Conservation (phyloP, 306 rosid genomes). For the Dalbergia cochinchinensis region DNA sequence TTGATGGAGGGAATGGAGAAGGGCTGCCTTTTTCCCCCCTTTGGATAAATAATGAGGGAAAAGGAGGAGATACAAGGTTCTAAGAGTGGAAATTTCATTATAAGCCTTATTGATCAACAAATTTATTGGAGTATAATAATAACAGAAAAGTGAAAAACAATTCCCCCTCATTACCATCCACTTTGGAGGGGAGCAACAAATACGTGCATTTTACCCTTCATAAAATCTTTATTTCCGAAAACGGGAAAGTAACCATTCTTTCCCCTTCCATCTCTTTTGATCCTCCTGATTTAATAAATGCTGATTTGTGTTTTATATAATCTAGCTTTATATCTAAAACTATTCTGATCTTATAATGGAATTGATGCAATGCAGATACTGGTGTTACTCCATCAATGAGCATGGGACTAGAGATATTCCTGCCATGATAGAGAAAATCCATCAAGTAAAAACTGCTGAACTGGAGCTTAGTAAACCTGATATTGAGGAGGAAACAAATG, state of each 20-base stretch:
- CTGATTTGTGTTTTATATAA: neutral
- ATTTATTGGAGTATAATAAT: neutral
- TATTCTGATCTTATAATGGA: constrained; percentile 27
- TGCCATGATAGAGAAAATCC: constrained; percentile 88
- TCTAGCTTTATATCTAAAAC: constrained; percentile 3
- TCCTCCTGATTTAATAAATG: neutral
- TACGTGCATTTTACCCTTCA: neutral
- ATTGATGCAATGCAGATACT: constrained; percentile 67
- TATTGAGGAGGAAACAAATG: constrained; percentile 62
- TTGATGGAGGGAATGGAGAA: neutral
- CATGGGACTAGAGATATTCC: constrained; percentile 94
- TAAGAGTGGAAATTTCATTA: neutral
- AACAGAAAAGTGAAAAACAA: neutral
- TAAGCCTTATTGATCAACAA: neutral
- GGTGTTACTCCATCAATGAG: constrained; percentile 93
- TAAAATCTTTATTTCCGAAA: neutral
- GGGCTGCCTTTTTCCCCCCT: neutral
- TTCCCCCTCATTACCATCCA: neutral
- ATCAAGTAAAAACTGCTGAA: constrained; percentile 78
- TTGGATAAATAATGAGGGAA: neutral
- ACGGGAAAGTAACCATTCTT: constrained; percentile 6
- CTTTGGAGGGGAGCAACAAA: neutral
- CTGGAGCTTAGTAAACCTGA: constrained; percentile 74
- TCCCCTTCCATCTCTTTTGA: neutral
- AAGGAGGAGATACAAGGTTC: neutral